Evolutionary conservation across 2,329 filamentous ascomycete species (phyloP).

Genomic region (Xylaria arbuscula): DNA sequence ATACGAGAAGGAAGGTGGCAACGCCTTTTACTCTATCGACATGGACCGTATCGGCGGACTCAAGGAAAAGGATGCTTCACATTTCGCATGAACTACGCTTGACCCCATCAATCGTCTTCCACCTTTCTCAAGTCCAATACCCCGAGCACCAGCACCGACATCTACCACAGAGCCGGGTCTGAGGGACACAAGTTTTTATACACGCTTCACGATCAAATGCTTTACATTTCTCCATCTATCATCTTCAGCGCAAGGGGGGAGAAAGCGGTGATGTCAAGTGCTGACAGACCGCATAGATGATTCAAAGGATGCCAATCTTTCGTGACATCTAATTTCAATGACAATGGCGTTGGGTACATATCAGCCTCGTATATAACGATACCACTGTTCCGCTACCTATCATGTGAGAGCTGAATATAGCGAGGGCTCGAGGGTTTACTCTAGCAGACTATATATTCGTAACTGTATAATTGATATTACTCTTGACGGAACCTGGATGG

Average conservation of each 20-base stretch:
- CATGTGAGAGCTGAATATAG: slow-evolving; percentile 29
- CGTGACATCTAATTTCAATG: slow-evolving; percentile 32
- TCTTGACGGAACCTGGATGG: slow-evolving; percentile 38
- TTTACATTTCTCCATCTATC: slow-evolving; percentile 31
- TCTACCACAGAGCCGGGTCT: slow-evolving; percentile 21
- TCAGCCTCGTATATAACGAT: slow-evolving; percentile 40
- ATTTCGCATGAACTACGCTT: slow-evolving; percentile 46
- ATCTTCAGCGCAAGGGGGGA: slow-evolving; percentile 26
- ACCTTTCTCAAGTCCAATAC: slow-evolving; percentile 10
- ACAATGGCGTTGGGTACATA: slow-evolving; percentile 37
- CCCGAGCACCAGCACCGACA: slow-evolving; percentile 21
- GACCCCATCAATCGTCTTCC: background rate
- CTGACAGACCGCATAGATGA: slow-evolving; percentile 39
- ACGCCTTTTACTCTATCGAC: slow-evolving; percentile 91
- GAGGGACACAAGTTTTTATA: slow-evolving; percentile 27
- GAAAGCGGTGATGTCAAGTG: slow-evolving; percentile 39
- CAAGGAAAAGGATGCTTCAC: slow-evolving; percentile 80
- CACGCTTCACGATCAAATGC: slow-evolving; percentile 33
- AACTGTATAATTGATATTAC: slow-evolving; percentile 49
- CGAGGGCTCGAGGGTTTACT: slow-evolving; percentile 32
- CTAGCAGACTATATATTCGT: slow-evolving; percentile 47
- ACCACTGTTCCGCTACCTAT: slow-evolving; percentile 28
- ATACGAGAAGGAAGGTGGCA: slow-evolving; percentile 83
- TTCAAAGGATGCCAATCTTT: slow-evolving; percentile 27
- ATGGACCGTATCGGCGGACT: slow-evolving; percentile 94